These are phyloP conservation scores for Paecilomyces sp. DNA, from an alignment of 2,329 filamentous ascomycete species.

Conservation along the genomic window DNA sequence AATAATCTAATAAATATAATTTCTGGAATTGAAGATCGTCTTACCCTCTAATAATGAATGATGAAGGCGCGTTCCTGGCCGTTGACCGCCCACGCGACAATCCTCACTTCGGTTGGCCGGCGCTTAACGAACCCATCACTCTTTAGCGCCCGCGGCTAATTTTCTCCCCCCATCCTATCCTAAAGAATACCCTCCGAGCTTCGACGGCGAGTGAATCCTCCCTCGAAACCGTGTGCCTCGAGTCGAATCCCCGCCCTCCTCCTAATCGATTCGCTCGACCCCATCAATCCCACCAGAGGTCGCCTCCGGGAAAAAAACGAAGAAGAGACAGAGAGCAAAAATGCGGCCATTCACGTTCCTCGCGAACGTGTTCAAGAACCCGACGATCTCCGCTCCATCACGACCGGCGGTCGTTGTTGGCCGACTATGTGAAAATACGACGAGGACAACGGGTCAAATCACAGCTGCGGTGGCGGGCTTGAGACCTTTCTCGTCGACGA, in stretches of 20 bases:
- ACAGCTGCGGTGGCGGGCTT: slow-evolving; percentile 16
- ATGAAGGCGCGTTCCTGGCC: background rate
- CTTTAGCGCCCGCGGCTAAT: background rate
- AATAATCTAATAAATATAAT: background rate
- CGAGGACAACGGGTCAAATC: slow-evolving; percentile 11
- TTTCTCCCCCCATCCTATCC: background rate
- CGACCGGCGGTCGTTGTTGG: slow-evolving; percentile 13
- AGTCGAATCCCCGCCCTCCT: background rate
- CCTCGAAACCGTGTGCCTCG: background rate
- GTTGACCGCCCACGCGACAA: background rate
- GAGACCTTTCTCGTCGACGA: slow-evolving; percentile 34
- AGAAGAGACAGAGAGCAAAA: background rate
- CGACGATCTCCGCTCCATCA: slow-evolving; percentile 25
- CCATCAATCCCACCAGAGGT: background rate
- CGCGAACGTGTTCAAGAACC: slow-evolving; percentile 38
- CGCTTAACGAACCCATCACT: background rate
- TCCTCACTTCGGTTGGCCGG: background rate
- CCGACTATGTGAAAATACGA: slow-evolving; percentile 6
- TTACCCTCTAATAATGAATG: background rate
- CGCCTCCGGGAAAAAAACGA: background rate
- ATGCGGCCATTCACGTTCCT: slow-evolving; percentile 29
- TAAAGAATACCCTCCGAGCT: background rate
- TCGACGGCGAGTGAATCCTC: background rate
- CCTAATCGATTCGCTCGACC: background rate
- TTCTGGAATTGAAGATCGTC: background rate